Base-by-base conservation (phyloP, 305 asterid species). In the Fraxinus baroniana region DNA sequence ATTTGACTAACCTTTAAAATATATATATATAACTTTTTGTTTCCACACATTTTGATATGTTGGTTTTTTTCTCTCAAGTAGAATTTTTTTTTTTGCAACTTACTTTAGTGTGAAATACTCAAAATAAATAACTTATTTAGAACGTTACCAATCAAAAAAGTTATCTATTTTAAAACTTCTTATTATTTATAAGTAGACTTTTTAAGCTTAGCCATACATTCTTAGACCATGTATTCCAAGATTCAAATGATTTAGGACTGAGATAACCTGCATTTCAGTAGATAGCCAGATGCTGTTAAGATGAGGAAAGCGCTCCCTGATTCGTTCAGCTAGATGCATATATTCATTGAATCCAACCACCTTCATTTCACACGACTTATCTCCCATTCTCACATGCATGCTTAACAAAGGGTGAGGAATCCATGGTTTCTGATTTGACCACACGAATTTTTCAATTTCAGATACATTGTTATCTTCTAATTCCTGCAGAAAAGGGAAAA, bases 381-480 rank as follows among this genome's bases (percentile, higher is more conserved):
- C 98, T 5, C 98, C 98, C 98, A 94, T 96, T 70, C 99, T 86
- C 1, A 96, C 97, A 64, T 94, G 99, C 90, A 96, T 88, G 88
- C 98, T 94, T 83, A 94, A 83, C 89, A 93, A 73, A 26, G 98
- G 98, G 30, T 87, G 92, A 77, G 97, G 98, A 60, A 89, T 84
- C 99, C 98, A 96, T 41, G 97, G 93, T 83, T 88, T 90, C 74
- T 89, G 90, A 85, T 88, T 89, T 4, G 98, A 94, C 99, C 99
- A 93, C 17, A 94, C 99, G 74, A 85, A 90, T 81, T 87, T 90
- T 86, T 92, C 97, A 6, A 96, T 85, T 68, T 86, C 94, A 28
- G 72, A 74, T 78, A 52, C 49, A 4, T 39, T 78, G 78, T 81
- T 87, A 15, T 76, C 88, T 64, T 76, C 80, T 26, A 46, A 78